Base-by-base conservation (phyloP, 2,329 filamentous ascomycete genomes). In the Periconia digitata region DNA sequence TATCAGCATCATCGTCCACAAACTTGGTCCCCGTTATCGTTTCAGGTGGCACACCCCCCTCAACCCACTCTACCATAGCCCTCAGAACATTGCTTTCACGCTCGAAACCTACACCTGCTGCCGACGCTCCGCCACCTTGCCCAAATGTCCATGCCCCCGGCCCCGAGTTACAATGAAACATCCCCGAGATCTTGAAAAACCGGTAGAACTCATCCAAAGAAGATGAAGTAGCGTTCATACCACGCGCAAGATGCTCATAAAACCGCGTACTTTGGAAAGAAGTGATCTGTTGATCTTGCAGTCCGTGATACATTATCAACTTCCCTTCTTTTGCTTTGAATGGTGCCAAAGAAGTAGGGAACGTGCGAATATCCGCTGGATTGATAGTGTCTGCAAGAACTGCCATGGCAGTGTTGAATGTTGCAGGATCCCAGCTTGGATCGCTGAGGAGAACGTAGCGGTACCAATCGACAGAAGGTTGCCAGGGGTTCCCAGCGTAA, bases 151-250 rank as follows among this genome's bases (percentile, higher is more conserved):
- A 68, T 1, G 78, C 78, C 0, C 79, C 77, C 0, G 60, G 64
- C 1, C 79, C 79, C 3, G 70, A 69, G 32, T 53, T 63, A 57
- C 79, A 82, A 63, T 82, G 80, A 7, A 64, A 69, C 76, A 81
- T 78, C 3, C 79, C 80, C 37, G 63, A 76, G 57, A 76, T 76
- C 34, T 74, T 72, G 67, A 82, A 82, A 62, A 74, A 75, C 20
- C 79, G 72, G 45, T 75, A 64, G 54, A 74, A 77, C 2, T 62
- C 54, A 47, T 74, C 70, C 8, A 74, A 49, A 12, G 35, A 20
- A 22, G n/a, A 21, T 13, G 18, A 20, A 0, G 35, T 13, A 13
- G 18, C 41, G 24, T 57, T 50, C 54, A 64, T 58, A 0, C 51
- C 56, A 3, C 49, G 43, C 3, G 39, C 22, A 2, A 79, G 62